Evolutionary conservation across 2,329 filamentous ascomycete species (phyloP).

Genomic region (Penicillium italicum): DNA sequence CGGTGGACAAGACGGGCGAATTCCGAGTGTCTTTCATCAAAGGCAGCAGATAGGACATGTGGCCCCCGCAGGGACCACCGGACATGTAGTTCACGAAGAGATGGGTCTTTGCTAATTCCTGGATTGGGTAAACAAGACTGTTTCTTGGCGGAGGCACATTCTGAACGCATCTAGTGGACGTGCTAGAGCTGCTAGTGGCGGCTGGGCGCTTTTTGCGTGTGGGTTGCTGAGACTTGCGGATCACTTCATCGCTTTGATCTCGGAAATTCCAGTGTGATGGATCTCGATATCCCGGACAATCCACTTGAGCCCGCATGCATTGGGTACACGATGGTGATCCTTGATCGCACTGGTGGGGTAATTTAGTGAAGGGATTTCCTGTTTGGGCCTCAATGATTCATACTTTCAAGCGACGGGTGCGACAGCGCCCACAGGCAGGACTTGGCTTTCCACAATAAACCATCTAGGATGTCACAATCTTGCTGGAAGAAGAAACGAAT

Average conservation of each 20-base stretch:
- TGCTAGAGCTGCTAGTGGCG: background rate
- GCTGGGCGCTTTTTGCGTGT: background rate
- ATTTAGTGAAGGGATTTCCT: background rate
- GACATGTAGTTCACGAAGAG: slow-evolving; percentile 9
- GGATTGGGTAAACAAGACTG: background rate
- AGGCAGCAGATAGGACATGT: slow-evolving; percentile 5
- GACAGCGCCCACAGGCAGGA: slow-evolving; percentile 11
- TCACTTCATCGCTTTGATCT: slow-evolving; percentile 10
- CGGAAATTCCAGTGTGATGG: background rate
- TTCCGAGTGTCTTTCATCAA: background rate
- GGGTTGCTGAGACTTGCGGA: background rate
- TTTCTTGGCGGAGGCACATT: background rate
- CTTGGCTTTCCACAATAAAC: slow-evolving; percentile 16
- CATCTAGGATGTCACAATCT: background rate
- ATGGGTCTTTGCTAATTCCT: slow-evolving; percentile 6
- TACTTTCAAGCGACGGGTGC: slow-evolving; percentile 11
- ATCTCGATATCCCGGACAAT: slow-evolving; percentile 14
- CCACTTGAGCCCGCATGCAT: slow-evolving; percentile 8
- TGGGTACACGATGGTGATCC: slow-evolving; percentile 6
- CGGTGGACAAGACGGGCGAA: background rate
- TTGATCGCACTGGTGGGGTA: slow-evolving; percentile 10
- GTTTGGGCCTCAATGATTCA: background rate
- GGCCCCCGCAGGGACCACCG: background rate
- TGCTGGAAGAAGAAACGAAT: background rate
- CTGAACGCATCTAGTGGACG: background rate